These are phyloP conservation scores for Coprinellus aureogranulatus DNA, from an alignment of 768 basidiomycete species.

Conservation along the genomic window DNA sequence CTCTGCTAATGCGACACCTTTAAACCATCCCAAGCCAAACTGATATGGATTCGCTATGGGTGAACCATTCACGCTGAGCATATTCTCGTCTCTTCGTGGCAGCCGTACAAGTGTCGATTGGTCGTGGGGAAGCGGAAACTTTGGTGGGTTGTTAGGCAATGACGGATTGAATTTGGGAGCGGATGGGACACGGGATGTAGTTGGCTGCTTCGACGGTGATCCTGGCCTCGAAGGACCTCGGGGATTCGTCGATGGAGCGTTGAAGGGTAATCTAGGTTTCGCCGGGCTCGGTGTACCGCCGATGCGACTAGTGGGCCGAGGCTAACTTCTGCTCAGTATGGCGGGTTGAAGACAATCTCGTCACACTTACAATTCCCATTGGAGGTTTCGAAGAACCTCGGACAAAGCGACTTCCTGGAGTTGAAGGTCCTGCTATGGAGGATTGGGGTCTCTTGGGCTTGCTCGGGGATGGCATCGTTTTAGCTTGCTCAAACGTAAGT, in stretches of 20 bases:
- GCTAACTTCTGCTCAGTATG: conserved; percentile 17
- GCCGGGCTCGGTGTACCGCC: conserved; percentile 45
- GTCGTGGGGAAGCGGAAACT: conserved; percentile 39
- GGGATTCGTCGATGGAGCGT: conserved; percentile 29
- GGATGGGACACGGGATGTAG: conserved; percentile 50
- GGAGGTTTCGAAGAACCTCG: conserved; percentile 42
- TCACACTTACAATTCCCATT: conserved; percentile 29
- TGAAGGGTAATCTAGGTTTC: conserved; percentile 47
- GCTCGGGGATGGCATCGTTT: conserved; percentile 48
- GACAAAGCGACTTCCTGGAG: conserved; percentile 46
- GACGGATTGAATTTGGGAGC: conserved; percentile 70
- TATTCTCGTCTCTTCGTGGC: conserved; percentile 71
- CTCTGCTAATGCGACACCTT: conserved; percentile 36
- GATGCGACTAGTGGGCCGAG: conserved; percentile 32
- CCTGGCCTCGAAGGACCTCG: conserved; percentile 39
- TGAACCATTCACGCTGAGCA: conserved; percentile 81
- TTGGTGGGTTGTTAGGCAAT: conserved; percentile 55
- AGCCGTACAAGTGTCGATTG: conserved; percentile 49
- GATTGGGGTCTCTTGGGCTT: conserved; percentile 48
- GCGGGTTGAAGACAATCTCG: neutral
- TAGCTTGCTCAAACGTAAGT: conserved; percentile 20
- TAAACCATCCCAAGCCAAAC: conserved; percentile 61
- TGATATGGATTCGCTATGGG: conserved; percentile 78
- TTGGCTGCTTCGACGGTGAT: conserved; percentile 51
- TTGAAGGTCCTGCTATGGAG: conserved; percentile 30